phyloP scores from a whole-genome alignment of 2,329 filamentous ascomycete genomes.

The Emmonsiellopsis sp. region DNA sequence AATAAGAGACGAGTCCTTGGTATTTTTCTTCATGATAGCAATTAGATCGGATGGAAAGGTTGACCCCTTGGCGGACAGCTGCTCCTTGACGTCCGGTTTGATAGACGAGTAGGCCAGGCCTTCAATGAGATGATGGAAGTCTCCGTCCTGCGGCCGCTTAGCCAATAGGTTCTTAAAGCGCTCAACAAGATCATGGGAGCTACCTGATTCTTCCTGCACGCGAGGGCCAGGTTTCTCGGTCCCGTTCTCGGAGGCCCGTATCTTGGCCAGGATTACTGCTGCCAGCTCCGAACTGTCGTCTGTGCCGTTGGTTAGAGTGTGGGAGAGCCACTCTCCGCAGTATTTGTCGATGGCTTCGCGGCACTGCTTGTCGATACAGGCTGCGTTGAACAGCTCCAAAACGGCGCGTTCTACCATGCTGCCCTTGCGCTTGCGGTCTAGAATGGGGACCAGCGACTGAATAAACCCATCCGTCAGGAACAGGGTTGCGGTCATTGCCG shows the following conservation, averaged over 20 bases:
- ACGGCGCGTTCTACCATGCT: constrained; percentile 77
- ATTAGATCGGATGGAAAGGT: constrained; percentile 63
- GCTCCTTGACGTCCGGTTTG: constrained; percentile 75
- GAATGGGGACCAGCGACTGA: constrained; percentile 62
- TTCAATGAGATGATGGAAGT: constrained; percentile 72
- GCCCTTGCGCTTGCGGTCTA: constrained; percentile 74
- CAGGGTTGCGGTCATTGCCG: constrained; percentile 62
- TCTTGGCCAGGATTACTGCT: constrained; percentile 67
- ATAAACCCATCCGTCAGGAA: constrained; percentile 89
- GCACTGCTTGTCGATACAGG: constrained; percentile 76
- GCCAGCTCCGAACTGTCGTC: constrained; percentile 47
- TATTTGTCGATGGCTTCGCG: constrained; percentile 77
- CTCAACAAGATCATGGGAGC: constrained; percentile 44
- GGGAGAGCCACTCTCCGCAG: constrained; percentile 78
- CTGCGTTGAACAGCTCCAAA: constrained; percentile 81
- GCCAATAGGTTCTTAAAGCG: constrained; percentile 44
- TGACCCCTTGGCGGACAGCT: constrained; percentile 59
- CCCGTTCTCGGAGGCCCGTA: constrained; percentile 28
- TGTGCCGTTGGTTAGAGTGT: constrained; percentile 65
- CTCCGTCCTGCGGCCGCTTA: constrained; percentile 32
- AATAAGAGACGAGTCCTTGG: constrained; percentile 59
- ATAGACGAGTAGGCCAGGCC: constrained; percentile 87
- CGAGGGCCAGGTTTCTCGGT: constrained; percentile 16
- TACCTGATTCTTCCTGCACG: constrained; percentile 32
- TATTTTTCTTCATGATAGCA: constrained; percentile 34